A percentile compares a stretch with the other conserved stretches of the same genome.
Evolutionary conservation across 192 early-diverging fungal genomes (phyloP).

Genomic region (Piromyces finnis): DNA sequence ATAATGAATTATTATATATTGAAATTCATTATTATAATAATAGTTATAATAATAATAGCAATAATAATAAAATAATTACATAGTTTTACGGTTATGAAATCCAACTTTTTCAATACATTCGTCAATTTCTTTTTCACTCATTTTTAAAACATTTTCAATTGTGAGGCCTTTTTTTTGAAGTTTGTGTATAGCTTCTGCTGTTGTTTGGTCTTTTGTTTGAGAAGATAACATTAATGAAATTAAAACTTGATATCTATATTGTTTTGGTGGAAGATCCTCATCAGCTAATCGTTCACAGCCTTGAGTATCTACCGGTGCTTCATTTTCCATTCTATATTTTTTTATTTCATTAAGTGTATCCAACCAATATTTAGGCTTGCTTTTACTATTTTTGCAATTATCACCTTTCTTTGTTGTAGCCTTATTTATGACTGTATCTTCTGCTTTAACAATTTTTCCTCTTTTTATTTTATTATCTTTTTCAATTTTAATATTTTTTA

Average conservation of each 20-base stretch:
- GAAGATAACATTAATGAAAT: slow-evolving; percentile 77
- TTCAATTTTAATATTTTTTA: background rate
- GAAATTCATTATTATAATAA: too few species aligned
- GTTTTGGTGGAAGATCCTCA: slow-evolving; percentile 4
- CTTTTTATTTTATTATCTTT: background rate
- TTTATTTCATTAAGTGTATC: slow-evolving; percentile 41
- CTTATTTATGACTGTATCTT: background rate
- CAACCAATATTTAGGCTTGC: slow-evolving; percentile 34
- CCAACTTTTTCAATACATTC: slow-evolving; percentile 62
- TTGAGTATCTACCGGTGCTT: slow-evolving; percentile 76
- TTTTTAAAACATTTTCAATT: slow-evolving; percentile 37
- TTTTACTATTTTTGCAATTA: background rate
- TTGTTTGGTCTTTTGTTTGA: slow-evolving; percentile 82
- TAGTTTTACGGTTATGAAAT: slow-evolving; percentile 74
- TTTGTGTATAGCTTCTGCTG: slow-evolving; percentile 52
- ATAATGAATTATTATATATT: too few species aligned
- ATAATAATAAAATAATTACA: slow-evolving; percentile 5
- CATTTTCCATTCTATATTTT: slow-evolving; percentile 35
- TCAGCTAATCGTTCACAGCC: slow-evolving; percentile 63
- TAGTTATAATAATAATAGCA: too few species aligned
- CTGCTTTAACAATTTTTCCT: background rate
- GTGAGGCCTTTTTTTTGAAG: slow-evolving; percentile 52
- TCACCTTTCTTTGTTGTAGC: background rate
- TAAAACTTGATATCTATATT: slow-evolving; percentile 63
- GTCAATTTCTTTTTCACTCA: slow-evolving; percentile 44